Percentiles rank a stretch among this genome's conserved stretches.
Evolutionary conservation across 768 basidiomycete species (phyloP).

Genomic region (Trametes sanguinea): DNA sequence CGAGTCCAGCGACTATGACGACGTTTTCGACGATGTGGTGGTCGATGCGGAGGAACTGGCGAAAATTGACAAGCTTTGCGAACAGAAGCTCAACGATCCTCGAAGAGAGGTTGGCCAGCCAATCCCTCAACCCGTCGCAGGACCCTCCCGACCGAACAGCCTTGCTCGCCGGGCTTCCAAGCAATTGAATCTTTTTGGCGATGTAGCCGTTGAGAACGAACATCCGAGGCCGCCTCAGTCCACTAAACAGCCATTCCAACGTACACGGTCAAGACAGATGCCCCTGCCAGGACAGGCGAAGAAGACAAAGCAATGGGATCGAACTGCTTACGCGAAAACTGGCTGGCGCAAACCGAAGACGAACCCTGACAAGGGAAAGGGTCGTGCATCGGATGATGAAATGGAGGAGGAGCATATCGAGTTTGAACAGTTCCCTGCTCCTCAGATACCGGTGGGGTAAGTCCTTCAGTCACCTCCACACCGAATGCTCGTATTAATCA

Average conservation of each 20-base stretch:
- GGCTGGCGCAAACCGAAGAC: constrained; percentile 59
- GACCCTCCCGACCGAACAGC: constrained; percentile 29
- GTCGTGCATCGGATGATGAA: constrained; percentile 45
- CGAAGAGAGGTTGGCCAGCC: constrained; percentile 20
- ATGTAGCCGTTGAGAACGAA: constrained; percentile 42
- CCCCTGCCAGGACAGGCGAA: constrained; percentile 25
- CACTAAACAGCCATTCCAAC: constrained; percentile 35
- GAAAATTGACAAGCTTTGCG: constrained; percentile 52
- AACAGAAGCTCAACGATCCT: constrained; percentile 45
- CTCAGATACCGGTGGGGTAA: constrained; percentile 42
- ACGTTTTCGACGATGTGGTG: constrained; percentile 40
- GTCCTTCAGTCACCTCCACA: not conserved
- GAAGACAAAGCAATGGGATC: constrained; percentile 89
- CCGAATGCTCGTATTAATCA: not conserved
- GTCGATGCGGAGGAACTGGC: constrained; percentile 57
- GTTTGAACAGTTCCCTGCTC: constrained; percentile 85
- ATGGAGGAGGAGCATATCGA: constrained; percentile 64
- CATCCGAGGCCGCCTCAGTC: constrained; percentile 33
- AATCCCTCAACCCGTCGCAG: constrained; percentile 40
- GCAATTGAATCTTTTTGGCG: constrained; percentile 72
- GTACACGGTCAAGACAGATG: constrained; percentile 42
- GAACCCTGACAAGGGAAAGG: constrained; percentile 51
- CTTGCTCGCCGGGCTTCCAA: constrained; percentile 28
- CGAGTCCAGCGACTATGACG: constrained; percentile 43
- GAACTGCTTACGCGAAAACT: constrained; percentile 82